Evolutionary conservation across 2,329 filamentous ascomycete species (phyloP), one percentile per base, ranked within the genome.

Genomic region (Blumeria hordei): DNA sequence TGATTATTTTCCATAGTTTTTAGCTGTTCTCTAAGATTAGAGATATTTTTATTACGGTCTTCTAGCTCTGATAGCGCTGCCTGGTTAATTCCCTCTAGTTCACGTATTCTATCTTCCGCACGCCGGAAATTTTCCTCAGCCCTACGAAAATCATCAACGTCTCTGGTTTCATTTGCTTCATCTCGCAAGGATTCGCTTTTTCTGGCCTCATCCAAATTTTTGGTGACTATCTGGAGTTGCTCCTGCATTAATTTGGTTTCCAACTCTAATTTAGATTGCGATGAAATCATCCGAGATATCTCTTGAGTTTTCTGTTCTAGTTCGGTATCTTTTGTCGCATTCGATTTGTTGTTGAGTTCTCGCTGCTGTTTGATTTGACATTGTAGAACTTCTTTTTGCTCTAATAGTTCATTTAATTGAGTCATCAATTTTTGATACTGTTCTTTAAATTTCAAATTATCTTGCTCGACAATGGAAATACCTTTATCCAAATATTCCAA

Each of bases 331-430:
- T 81, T 78, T 58, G 81, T 75, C 18, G 77, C 73, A 60, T 94
- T 87, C 0, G 86, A 88, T 64, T 88, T 88, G 70, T 75, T 88
- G 69, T 94, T 94, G 56, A 95, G 75, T 64, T 94, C 87, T 57
- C 88, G 83, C 68, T 96, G 90, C 66, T 96, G 88, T 69, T 94
- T 90, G 63, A 95, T 90, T 66, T 96, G 88, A 45, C 88, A 80
- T 63, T 90, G 83, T 8, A 96, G 74, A 21, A 94, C 88, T 52
- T 80, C 78, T 65, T 94, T 93, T 65, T 96, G 88, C 62, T 94
- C 85, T 58, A 85, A 81, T 37, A 95, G 71, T 18, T 77, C 77
- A 16, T 81, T 83, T n/a, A 86, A 77, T 57, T 86, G 83, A 43
- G 74, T 73, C 39, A 62, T 63, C 41, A 64, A 62, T 16, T 58